Conservation (phyloP, 192 early-diverging fungal genomes). For the Coemansia sp. region DNA sequence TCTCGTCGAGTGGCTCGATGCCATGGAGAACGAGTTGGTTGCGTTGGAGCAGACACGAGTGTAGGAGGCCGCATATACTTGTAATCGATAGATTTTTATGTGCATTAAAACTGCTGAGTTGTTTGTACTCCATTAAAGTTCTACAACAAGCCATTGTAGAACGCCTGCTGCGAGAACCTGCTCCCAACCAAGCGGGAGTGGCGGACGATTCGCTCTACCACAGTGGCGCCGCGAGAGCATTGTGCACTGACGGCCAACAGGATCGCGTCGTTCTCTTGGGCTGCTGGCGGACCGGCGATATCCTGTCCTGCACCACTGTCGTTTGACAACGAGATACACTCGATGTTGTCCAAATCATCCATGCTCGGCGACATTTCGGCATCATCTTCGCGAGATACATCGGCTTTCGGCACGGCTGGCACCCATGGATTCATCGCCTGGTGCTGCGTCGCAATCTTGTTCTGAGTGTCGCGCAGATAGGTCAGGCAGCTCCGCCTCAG, state of each 20-base stretch:
- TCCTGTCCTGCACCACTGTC: background rate
- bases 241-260: conserved; percentile 12
- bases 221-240: conserved; percentile 11
- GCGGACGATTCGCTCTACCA: conserved; percentile 34
- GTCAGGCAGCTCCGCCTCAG: conserved; percentile 33
- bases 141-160: conserved; percentile 10
- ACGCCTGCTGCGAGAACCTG: conserved; percentile 20
- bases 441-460: conserved; percentile 28
- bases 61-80: background rate
- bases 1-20: conserved; percentile 22
- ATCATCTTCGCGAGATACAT: background rate
- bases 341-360: background rate
- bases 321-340: background rate
- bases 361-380: background rate
- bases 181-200: conserved; percentile 36
- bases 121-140: background rate
- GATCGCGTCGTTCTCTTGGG: conserved; percentile 14
- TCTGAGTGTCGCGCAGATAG: conserved; percentile 28
- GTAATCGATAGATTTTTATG: background rate
- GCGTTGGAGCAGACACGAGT: background rate
- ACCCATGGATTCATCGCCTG: conserved; percentile 25
- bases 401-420: background rate
- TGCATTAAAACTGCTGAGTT: conserved; percentile 2
- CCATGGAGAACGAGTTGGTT: conserved; percentile 9
- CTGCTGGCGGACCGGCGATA: background rate